phyloP scores from a whole-genome alignment of 2,329 filamentous ascomycete genomes.

The Phoma sp. region DNA sequence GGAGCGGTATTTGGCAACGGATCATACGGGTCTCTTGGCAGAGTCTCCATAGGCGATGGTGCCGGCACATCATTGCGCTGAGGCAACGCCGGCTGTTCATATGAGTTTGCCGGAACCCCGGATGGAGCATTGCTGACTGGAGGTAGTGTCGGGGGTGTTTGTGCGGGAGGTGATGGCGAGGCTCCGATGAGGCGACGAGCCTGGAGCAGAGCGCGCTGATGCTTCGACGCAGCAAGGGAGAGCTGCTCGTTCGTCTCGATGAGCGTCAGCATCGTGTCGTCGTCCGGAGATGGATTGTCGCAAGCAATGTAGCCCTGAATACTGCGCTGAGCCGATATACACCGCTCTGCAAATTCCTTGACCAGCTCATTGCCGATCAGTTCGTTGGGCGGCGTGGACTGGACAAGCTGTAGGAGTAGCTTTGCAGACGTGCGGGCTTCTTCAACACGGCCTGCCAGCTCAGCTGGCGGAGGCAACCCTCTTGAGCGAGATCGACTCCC shows the following conservation, averaged over 20 bases:
- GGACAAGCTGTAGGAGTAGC: conserved; percentile 88
- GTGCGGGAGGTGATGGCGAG: conserved; percentile 32
- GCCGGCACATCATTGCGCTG: conserved; percentile 24
- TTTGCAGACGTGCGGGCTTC: conserved; percentile 91
- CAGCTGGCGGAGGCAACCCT: conserved; percentile 69
- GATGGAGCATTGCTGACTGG: conserved; percentile 17
- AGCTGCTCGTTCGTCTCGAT: conserved; percentile 96
- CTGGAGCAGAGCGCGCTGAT: conserved; percentile 77
- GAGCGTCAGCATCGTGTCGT: conserved; percentile 89
- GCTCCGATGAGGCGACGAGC: conserved; percentile 58
- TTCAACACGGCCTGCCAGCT: conserved; percentile 83
- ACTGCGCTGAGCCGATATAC: conserved; percentile 78
- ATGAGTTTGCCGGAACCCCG: conserved; percentile 23
- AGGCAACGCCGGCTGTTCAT: conserved; percentile 16
- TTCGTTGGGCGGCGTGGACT: conserved; percentile 80
- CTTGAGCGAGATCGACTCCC: conserved; percentile 27
- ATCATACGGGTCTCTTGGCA: conserved; percentile 14
- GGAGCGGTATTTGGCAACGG: conserved; percentile 7
- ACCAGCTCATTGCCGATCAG: conserved; percentile 85
- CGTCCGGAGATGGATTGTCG: conserved; percentile 81
- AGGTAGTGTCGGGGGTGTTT: conserved; percentile 4
- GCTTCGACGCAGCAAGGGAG: conserved; percentile 79
- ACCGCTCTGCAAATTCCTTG: conserved; percentile 89
- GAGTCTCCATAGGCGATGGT: conserved; percentile 8
- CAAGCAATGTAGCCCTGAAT: conserved; percentile 87